Conservation (phyloP, 768 basidiomycete species). For the Suillus spraguei region DNA sequence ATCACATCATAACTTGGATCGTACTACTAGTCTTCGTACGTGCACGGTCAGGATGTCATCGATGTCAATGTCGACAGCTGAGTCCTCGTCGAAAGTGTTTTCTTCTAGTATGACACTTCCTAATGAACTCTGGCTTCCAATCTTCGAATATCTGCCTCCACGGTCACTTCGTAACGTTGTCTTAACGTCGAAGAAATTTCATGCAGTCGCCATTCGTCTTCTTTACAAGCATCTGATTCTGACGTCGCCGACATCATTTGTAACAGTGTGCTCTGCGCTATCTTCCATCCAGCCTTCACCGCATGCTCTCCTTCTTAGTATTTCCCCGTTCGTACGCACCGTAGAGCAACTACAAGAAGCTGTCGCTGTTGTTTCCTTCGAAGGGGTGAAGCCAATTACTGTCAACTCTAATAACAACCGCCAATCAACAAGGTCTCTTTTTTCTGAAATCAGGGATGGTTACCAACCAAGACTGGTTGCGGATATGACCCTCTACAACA, state of each 20-base stretch:
- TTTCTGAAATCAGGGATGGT: conserved; percentile 10
- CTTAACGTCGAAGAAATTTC: conserved; percentile 32
- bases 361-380: conserved; percentile 22
- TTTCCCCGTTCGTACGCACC: conserved; percentile 8
- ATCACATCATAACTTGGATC: no score
- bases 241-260: conserved; percentile 31
- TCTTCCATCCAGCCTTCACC: conserved; percentile 14
- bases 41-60: not conserved
- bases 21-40: no score
- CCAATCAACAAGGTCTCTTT: conserved; percentile 12
- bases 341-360: conserved; percentile 32
- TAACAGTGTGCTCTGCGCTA: not conserved
- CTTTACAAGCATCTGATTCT: conserved; percentile 32
- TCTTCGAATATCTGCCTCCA: conserved; percentile 37
- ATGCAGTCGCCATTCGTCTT: conserved; percentile 26
- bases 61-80: not conserved
- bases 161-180: conserved; percentile 35
- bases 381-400: conserved; percentile 18
- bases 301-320: conserved; percentile 18
- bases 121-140: conserved; percentile 40
- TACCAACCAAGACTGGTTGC: conserved; percentile 31
- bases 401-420: not conserved
- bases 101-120: conserved; percentile 26
- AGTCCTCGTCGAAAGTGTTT: not conserved
- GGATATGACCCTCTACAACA: conserved; percentile 23